phyloP scores from a whole-genome alignment of 768 basidiomycete genomes.

The Leccinum fibrillosum region DNA sequence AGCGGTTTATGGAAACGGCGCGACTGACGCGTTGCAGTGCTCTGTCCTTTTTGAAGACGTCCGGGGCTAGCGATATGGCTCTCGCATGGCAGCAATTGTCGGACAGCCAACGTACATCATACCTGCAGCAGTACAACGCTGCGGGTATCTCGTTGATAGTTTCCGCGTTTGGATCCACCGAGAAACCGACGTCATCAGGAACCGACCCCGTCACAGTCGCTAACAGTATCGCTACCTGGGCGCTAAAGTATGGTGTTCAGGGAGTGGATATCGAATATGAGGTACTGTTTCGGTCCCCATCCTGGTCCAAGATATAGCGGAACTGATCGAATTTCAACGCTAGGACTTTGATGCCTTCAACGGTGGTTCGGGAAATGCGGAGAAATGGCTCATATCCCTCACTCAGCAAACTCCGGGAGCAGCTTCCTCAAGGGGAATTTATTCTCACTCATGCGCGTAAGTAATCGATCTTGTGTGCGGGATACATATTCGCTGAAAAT shows the following conservation, averaged over 20 bases:
- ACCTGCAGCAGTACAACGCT: slow-evolving; percentile 46
- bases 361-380: slow-evolving; percentile 40
- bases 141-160: slow-evolving; percentile 58
- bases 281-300: slow-evolving; percentile 8
- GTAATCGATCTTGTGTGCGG: slow-evolving; percentile 1
- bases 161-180: slow-evolving; percentile 45
- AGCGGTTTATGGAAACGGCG: background rate
- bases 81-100: slow-evolving; percentile 39
- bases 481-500: too few species aligned
- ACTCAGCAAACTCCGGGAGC: slow-evolving; percentile 28
- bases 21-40: slow-evolving; percentile 19
- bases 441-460: slow-evolving; percentile 35
- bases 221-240: slow-evolving; percentile 42
- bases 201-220: slow-evolving; percentile 37
- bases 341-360: slow-evolving; percentile 61
- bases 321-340: background rate
- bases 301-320: too few species aligned
- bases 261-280: slow-evolving; percentile 56
- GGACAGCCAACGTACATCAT: slow-evolving; percentile 33
- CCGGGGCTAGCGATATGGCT: slow-evolving; percentile 44
- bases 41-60: slow-evolving; percentile 39
- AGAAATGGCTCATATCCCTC: slow-evolving; percentile 36
- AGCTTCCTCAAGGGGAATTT: slow-evolving; percentile 32
- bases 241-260: slow-evolving; percentile 42
- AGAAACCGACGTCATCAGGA: slow-evolving; percentile 35